A percentile compares a stretch with the other conserved stretches of the same genome.
Evolutionary conservation across 495 filamentous ascomycete genomes (phyloP).

Genomic region (Podospora tetraspora): DNA sequence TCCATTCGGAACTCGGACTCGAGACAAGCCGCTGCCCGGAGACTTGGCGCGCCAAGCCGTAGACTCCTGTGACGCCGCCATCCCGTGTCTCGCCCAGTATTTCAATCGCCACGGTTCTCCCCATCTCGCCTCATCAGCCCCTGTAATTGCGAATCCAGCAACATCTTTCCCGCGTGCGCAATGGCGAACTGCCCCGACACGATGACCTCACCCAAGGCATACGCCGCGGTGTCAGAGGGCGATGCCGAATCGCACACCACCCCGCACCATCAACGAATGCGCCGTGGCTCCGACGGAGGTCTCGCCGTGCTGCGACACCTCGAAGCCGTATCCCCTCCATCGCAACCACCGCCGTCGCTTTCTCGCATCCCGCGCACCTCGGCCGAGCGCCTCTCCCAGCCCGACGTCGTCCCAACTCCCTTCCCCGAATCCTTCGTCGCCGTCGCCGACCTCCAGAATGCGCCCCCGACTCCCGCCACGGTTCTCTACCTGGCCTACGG

Average conservation of each 20-base stretch:
- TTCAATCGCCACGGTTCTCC: background rate
- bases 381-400: slow-evolving; percentile 24
- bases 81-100: background rate
- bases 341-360: slow-evolving; percentile 9
- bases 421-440: slow-evolving; percentile 28
- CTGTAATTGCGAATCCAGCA: background rate
- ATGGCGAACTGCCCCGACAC: background rate
- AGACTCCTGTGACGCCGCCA: background rate
- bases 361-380: slow-evolving; percentile 23
- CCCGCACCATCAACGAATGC: background rate
- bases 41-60: background rate
- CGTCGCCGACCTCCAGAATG: slow-evolving; percentile 2
- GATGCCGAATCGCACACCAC: background rate
- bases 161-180: background rate
- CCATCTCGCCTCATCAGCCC: slow-evolving; percentile 7
- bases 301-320: slow-evolving; percentile 16
- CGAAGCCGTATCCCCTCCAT: slow-evolving; percentile 10
- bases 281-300: slow-evolving; percentile 11
- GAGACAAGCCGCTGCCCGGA: background rate
- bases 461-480: slow-evolving; percentile 35
- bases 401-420: slow-evolving; percentile 24
- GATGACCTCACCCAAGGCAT: background rate
- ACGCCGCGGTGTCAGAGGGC: background rate
- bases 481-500: slow-evolving; percentile 93
- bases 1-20: background rate